Conservation (phyloP, 192 early-diverging fungal species). For the Coemansia sp. region DNA sequence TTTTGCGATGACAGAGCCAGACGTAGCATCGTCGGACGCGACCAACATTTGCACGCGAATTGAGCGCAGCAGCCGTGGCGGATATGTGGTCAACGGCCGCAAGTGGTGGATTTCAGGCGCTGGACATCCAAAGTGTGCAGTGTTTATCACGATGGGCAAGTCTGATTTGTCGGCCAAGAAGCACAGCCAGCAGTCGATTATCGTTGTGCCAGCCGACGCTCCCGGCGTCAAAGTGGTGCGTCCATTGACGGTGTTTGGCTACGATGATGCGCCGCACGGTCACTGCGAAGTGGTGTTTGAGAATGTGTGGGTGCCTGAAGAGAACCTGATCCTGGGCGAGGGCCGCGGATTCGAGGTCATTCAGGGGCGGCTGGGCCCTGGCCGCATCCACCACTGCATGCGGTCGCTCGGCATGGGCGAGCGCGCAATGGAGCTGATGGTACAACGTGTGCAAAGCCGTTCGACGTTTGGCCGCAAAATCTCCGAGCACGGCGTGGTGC, state of each 20-base stretch:
- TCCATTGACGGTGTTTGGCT: constrained; percentile 87
- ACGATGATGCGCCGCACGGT: constrained; percentile 95
- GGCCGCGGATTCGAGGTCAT: constrained; percentile 99
- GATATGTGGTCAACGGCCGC: constrained; percentile 73
- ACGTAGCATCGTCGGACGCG: constrained; percentile 93
- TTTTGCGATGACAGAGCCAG: constrained; percentile 98
- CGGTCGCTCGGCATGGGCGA: constrained; percentile 91
- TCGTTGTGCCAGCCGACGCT: constrained; percentile 83
- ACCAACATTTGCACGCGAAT: constrained; percentile 94
- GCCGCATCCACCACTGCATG: constrained; percentile 98
- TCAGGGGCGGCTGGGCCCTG: constrained; percentile 94
- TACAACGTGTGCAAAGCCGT: constrained; percentile 78
- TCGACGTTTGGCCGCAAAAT: constrained; percentile 87
- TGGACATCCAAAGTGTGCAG: constrained; percentile 88
- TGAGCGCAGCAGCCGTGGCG: constrained; percentile 56
- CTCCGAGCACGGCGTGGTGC: constrained; percentile 78
- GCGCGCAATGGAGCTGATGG: constrained; percentile 83
- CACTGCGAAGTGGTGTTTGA: constrained; percentile 93
- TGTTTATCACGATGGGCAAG: constrained; percentile 94
- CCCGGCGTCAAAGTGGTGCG: constrained; percentile 82
- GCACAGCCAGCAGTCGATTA: constrained; percentile 87
- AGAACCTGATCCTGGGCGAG: constrained; percentile 89
- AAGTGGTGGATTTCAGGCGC: constrained; percentile 99
- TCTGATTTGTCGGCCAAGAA: constrained; percentile 58
- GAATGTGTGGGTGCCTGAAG: constrained; percentile 80